A percentile compares a stretch with the other conserved stretches of the same genome.
Conservation (phyloP, 768 basidiomycete species). For the Pisolithus tinctorius region DNA sequence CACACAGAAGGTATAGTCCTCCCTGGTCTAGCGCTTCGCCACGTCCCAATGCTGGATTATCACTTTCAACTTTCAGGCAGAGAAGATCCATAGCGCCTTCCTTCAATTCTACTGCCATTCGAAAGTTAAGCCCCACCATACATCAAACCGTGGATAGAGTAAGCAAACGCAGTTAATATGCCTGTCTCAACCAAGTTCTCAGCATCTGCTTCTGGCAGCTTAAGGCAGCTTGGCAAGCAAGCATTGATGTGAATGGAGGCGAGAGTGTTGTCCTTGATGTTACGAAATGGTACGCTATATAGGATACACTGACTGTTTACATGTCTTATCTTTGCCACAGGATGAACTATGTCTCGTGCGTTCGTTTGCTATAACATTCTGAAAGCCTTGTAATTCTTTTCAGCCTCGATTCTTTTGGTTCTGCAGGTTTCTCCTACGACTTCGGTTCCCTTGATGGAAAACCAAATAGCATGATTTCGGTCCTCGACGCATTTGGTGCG, state of each 20-base stretch:
- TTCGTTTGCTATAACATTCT: neutral
- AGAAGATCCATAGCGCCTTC: slow-evolving; percentile 21
- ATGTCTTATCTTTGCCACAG: neutral
- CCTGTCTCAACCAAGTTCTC: slow-evolving; percentile 1
- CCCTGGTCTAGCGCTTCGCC: neutral
- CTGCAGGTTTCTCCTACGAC: slow-evolving; percentile 40
- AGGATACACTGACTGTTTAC: neutral
- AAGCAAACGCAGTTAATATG: neutral
- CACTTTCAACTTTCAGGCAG: slow-evolving; percentile 9
- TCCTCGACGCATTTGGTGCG: slow-evolving; percentile 16
- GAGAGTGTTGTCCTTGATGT: slow-evolving; percentile 26
- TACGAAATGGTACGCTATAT: slow-evolving; percentile 17
- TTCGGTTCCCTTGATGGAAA: slow-evolving; percentile 38
- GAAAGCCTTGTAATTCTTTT: neutral
- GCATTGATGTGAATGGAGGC: slow-evolving; percentile 4
- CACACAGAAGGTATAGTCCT: neutral
- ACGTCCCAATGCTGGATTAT: neutral
- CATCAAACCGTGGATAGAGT: slow-evolving; percentile 24
- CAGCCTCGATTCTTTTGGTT: slow-evolving; percentile 39
- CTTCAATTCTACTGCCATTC: slow-evolving; percentile 20
- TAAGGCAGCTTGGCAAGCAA: slow-evolving; percentile 21
- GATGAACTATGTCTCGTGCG: slow-evolving; percentile 25
- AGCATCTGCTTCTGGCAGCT: slow-evolving; percentile 11
- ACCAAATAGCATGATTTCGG: slow-evolving; percentile 13
- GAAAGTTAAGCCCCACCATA: slow-evolving; percentile 16